phyloP scores from a whole-genome alignment of 768 basidiomycete species.

The Rhizopogon rudus region DNA sequence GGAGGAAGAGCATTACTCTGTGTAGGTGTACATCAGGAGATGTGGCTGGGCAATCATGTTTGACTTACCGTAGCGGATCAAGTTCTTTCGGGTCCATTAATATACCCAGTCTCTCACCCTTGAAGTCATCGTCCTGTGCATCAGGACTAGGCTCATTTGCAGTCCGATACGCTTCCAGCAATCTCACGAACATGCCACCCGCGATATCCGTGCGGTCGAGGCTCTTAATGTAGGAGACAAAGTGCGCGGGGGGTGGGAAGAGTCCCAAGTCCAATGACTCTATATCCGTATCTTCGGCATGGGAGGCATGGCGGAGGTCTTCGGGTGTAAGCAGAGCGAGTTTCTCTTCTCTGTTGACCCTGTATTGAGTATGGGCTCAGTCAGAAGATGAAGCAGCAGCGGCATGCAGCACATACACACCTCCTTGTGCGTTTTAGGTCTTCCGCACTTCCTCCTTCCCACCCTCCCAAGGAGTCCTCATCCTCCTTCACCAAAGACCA shows the following conservation, averaged over 20 bases:
- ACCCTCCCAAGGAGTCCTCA: conserved; percentile 15
- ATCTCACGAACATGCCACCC: conserved; percentile 66
- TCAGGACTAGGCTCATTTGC: background rate
- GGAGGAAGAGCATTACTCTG: conserved; percentile 60
- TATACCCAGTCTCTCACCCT: conserved; percentile 27
- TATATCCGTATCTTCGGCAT: conserved; percentile 38
- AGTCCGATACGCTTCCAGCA: conserved; percentile 64
- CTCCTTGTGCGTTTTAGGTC: conserved; percentile 36
- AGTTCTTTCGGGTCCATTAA: conserved; percentile 18
- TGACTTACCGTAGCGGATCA: conserved; percentile 49
- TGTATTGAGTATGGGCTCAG: background rate
- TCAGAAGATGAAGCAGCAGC: background rate
- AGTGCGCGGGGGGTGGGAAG: conserved; percentile 71
- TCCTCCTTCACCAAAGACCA: conserved; percentile 47
- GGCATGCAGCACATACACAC: conserved; percentile 32
- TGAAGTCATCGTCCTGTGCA: conserved; percentile 12
- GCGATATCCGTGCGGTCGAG: conserved; percentile 66
- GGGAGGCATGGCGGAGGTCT: conserved; percentile 35
- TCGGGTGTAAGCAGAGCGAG: conserved; percentile 50
- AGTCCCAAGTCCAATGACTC: conserved; percentile 49
- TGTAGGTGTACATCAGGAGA: background rate
- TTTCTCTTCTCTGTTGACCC: conserved; percentile 17
- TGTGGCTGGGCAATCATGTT: background rate
- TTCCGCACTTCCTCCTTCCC: conserved; percentile 55
- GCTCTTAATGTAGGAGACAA: conserved; percentile 60